Evolutionary conservation across 2,329 filamentous ascomycete genomes (phyloP).

Genomic region (Fusarium coffeatum): DNA sequence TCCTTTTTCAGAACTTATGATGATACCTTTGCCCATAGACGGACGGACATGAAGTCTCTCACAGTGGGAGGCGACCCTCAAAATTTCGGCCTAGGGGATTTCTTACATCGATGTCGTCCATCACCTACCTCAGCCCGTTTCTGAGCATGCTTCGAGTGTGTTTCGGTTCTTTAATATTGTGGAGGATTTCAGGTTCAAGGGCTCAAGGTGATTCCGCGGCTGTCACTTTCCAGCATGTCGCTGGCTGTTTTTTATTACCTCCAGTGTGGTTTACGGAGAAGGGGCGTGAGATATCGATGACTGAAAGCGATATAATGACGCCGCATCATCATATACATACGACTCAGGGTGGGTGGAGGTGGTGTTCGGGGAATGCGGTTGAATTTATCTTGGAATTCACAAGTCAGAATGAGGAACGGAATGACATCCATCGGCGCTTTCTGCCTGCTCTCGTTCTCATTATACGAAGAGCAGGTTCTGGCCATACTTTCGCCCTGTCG

Average conservation of each 20-base stretch:
- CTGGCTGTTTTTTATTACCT: conserved; percentile 38
- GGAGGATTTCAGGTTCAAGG: conserved; percentile 43
- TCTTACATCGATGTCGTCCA: conserved; percentile 49
- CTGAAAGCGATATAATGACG: conserved; percentile 18
- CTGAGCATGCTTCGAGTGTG: conserved; percentile 44
- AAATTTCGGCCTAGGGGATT: conserved; percentile 46
- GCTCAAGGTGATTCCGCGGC: conserved; percentile 26
- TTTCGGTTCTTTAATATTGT: conserved; percentile 48
- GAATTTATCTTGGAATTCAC: conserved; percentile 34
- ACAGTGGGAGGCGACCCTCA: conserved; percentile 47
- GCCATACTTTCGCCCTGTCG: conserved; percentile 29
- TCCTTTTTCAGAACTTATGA: conserved; percentile 57
- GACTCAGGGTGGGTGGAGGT: conserved; percentile 25
- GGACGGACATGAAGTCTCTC: conserved; percentile 51
- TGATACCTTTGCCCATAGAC: conserved; percentile 65
- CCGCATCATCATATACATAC: conserved; percentile 33
- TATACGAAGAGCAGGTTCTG: conserved; percentile 33
- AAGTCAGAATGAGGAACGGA: conserved; percentile 31
- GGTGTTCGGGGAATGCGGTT: conserved; percentile 34
- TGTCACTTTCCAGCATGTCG: conserved; percentile 33
- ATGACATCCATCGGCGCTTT: conserved; percentile 23
- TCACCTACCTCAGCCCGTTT: conserved; percentile 42
- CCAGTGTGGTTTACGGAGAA: conserved; percentile 18
- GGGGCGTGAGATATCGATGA: conserved; percentile 33
- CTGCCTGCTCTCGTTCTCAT: conserved; percentile 30